These are phyloP conservation scores for Picochlorum sp. DNA, from an alignment of 139 green algal genomes.

Conservation along the genomic window DNA sequence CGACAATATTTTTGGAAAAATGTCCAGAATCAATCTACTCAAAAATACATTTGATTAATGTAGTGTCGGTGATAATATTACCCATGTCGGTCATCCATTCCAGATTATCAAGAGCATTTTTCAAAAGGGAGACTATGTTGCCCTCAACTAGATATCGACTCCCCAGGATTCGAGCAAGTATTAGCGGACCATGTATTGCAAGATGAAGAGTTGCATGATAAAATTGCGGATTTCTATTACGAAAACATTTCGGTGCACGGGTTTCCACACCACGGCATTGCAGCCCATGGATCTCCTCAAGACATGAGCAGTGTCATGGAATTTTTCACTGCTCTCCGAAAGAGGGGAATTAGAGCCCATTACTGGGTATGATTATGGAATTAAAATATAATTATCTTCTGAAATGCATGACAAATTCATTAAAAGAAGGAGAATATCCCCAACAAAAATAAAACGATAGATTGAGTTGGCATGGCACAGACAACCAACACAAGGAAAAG, in stretches of 20 bases:
- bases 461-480: no score
- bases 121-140: constrained; percentile 1
- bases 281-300: background rate
- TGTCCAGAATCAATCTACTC: background rate
- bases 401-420: no score
- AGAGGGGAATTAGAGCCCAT: background rate
- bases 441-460: no score
- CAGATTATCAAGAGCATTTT: background rate
- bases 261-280: background rate
- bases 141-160: constrained; percentile 4
- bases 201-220: background rate
- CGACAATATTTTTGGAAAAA: background rate
- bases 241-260: background rate
- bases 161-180: background rate
- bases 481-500: no score
- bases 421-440: no score
- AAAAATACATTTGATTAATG: constrained; percentile 4
- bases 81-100: background rate
- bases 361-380: constrained; percentile 1
- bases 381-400: no score
- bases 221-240: constrained; percentile 1
- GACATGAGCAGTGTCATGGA: background rate
- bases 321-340: background rate
- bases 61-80: background rate
- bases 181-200: background rate